Conservation (phyloP, 1,284 basidiomycete genomes). For the Laetiporus sulphureus region DNA sequence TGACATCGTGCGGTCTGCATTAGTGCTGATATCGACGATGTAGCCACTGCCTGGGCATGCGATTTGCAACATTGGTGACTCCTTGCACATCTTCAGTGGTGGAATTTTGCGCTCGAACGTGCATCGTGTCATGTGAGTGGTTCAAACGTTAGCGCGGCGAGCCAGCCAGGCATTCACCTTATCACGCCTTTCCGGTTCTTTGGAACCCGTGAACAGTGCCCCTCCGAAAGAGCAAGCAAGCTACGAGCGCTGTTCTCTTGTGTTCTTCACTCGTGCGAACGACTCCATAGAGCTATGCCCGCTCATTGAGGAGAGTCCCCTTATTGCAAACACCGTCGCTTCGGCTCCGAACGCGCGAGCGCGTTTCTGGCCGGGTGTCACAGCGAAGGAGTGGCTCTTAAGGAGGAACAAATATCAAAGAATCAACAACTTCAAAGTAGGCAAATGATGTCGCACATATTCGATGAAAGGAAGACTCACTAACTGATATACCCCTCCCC, state of each 20-base stretch:
- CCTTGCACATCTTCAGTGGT: conserved; percentile 28
- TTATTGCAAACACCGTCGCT: conserved; percentile 16
- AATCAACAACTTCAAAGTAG: conserved; percentile 15
- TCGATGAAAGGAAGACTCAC: too few relatives aligned
- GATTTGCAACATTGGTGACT: conserved; percentile 29
- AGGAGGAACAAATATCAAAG: conserved; percentile 17
- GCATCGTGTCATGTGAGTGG: conserved; percentile 24
- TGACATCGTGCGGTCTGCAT: too few relatives aligned
- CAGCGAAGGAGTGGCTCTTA: conserved; percentile 19
- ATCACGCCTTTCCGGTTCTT: too few relatives aligned
- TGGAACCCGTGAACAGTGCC: too few relatives aligned
- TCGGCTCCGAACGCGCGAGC: conserved; percentile 6
- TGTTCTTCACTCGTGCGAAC: conserved; percentile 28
- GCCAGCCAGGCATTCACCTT: too few relatives aligned
- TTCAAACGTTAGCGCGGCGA: too few relatives aligned
- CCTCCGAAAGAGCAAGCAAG: conserved; percentile 21
- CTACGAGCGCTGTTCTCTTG: conserved; percentile 24
- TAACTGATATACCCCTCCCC: background rate
- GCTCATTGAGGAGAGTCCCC: conserved; percentile 10
- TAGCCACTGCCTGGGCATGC: conserved; percentile 20
- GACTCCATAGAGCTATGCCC: conserved; percentile 17
- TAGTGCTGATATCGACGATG: too few relatives aligned
- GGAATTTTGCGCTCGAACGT: conserved; percentile 27
- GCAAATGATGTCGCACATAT: background rate
- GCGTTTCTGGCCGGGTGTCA: conserved; percentile 13